phyloP scores from a whole-genome alignment of 2,329 filamentous ascomycete genomes.

The Cadophora sp. region DNA sequence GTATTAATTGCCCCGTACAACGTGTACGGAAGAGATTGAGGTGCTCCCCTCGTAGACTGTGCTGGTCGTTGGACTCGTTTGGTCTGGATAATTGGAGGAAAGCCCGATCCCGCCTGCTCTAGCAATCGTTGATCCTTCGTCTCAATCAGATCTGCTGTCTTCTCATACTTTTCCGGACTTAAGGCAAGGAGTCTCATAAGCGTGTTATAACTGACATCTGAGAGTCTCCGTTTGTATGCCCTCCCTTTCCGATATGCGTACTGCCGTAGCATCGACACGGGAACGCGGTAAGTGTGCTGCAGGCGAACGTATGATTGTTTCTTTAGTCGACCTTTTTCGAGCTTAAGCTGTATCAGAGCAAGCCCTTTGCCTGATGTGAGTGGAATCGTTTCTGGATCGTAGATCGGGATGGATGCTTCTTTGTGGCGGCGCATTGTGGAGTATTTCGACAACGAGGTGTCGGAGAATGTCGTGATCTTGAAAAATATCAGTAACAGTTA shows the following conservation, averaged over 20 bases:
- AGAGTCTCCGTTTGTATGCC: conserved; percentile 25
- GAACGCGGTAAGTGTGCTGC: conserved; percentile 28
- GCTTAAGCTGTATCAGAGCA: conserved; percentile 20
- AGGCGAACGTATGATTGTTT: conserved; percentile 34
- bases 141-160: background rate
- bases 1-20: background rate
- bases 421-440: conserved; percentile 10
- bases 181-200: conserved; percentile 23
- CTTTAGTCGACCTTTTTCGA: conserved; percentile 26
- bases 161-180: conserved; percentile 15
- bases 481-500: background rate
- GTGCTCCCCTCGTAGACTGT: background rate
- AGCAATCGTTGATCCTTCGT: background rate
- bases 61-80: background rate
- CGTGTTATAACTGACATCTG: conserved; percentile 20
- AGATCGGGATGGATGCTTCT: conserved; percentile 27
- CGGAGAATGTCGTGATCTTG: conserved; percentile 33
- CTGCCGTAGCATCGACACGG: conserved; percentile 6
- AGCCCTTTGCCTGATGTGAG: background rate
- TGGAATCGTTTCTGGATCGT: conserved; percentile 10
- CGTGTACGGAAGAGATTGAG: background rate
- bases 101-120: background rate
- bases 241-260: conserved; percentile 14
- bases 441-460: conserved; percentile 25
- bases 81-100: background rate